Conservation (phyloP, 768 basidiomycete species). For the Lactifluus pinguis region DNA sequence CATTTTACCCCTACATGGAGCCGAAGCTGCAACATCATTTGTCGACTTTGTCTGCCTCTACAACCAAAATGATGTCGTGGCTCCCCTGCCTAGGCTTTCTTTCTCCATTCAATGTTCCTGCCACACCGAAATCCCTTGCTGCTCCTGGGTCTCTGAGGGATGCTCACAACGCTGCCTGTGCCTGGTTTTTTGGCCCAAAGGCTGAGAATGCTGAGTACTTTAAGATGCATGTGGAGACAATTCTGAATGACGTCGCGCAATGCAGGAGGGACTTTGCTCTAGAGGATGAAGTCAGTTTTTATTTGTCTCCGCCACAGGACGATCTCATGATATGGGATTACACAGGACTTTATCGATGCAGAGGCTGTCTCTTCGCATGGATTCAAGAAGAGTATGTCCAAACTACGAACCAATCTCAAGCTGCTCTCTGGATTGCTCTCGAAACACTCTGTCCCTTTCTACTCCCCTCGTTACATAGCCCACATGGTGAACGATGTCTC, state of each 20-base stretch:
- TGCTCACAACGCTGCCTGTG: conserved; percentile 24
- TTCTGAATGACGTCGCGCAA: conserved; percentile 21
- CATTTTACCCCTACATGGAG: neutral
- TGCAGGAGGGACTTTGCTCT: conserved; percentile 25
- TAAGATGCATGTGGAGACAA: conserved; percentile 22
- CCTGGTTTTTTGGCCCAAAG: conserved; percentile 34
- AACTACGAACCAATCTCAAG: conserved; percentile 19
- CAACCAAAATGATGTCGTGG: conserved; percentile 2
- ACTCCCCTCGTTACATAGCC: conserved; percentile 32
- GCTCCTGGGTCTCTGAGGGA: conserved; percentile 6
- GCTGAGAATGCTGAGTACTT: conserved; percentile 31
- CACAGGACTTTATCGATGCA: conserved; percentile 21
- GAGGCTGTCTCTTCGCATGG: conserved; percentile 17
- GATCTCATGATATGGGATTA: neutral
- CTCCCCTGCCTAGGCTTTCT: neutral
- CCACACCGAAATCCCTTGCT: neutral
- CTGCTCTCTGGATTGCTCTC: conserved; percentile 21
- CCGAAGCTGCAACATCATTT: neutral
- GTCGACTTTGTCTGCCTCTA: neutral
- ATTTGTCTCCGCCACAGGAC: neutral
- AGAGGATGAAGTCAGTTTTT: conserved; percentile 24
- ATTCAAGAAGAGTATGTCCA: conserved; percentile 21
- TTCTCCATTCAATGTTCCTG: neutral
- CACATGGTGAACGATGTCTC: conserved; percentile 34
- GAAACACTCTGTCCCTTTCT: conserved; percentile 31